Evolutionary conservation across 257 asterid species (phyloP).

Genomic region (Leptodermis oblonga): DNA sequence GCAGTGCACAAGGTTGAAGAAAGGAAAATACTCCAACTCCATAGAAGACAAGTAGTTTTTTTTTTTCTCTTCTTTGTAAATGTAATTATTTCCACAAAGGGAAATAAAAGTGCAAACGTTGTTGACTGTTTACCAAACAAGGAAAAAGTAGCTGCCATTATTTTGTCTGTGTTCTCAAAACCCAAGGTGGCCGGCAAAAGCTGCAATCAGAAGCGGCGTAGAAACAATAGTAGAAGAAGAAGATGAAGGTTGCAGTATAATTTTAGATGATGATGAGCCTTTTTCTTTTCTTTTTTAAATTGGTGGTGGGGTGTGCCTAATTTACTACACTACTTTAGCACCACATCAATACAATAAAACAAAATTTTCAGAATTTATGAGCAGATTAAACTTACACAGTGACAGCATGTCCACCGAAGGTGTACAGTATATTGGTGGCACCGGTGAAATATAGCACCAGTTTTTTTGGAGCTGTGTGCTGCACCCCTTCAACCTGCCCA

Average conservation of each 20-base stretch:
- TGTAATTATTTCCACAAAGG: constrained; percentile 11
- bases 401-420: constrained; percentile 98
- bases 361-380: neutral
- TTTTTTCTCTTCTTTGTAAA: constrained; percentile 1
- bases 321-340: neutral
- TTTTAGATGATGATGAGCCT: neutral
- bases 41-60: too few species aligned
- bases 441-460: constrained; percentile 88
- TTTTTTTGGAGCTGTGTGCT: constrained; percentile 73
- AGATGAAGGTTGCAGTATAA: constrained; percentile 14
- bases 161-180: constrained; percentile 36
- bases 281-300: too few species aligned
- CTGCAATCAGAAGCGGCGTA: constrained; percentile 56
- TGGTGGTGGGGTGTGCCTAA: neutral
- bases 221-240: constrained; percentile 26
- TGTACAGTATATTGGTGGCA: constrained; percentile 88
- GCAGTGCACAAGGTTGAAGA: neutral
- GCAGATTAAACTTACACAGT: constrained; percentile 61
- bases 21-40: neutral
- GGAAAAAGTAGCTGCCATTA: constrained; percentile 27
- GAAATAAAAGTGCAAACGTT: constrained; percentile 2
- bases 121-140: constrained; percentile 18
- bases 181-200: constrained; percentile 73
- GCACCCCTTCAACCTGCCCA: constrained; percentile 58
- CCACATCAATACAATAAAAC: neutral